phyloP scores from a whole-genome alignment of 2,329 filamentous ascomycete species.

The Pseudogymnoascus sp. region DNA sequence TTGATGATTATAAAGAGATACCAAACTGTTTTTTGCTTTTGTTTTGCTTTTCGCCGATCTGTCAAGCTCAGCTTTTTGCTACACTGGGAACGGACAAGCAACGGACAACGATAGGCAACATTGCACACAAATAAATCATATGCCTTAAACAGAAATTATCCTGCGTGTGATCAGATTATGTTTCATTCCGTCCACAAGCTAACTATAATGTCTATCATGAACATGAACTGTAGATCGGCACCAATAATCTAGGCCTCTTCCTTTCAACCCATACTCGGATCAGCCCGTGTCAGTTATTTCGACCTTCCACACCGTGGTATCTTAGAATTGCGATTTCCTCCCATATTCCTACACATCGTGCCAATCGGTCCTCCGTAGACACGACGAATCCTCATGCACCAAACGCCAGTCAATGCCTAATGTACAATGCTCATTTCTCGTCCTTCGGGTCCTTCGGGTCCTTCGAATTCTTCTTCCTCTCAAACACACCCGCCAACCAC shows the following conservation, averaged over 20 bases:
- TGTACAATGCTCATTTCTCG: neutral
- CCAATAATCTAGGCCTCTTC: neutral
- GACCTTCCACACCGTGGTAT: neutral
- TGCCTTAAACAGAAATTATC: neutral
- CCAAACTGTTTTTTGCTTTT: neutral
- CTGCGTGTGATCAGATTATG: neutral
- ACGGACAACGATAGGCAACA: neutral
- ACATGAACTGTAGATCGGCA: neutral
- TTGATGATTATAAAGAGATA: slow-evolving; percentile 1
- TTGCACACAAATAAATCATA: neutral
- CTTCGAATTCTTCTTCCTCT: slow-evolving; percentile 45
- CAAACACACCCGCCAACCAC: slow-evolving; percentile 53
- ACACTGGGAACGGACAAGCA: neutral
- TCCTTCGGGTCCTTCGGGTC: slow-evolving; percentile 1
- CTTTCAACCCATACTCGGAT: neutral
- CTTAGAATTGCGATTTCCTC: slow-evolving; percentile 6
- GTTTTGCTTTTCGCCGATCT: neutral
- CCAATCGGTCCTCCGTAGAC: neutral
- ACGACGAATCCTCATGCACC: neutral
- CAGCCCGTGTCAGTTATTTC: neutral
- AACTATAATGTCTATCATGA: neutral
- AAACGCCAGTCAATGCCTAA: slow-evolving; percentile 1
- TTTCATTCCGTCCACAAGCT: neutral
- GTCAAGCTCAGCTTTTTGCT: neutral
- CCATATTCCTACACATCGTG: neutral